Conservation (phyloP, 192 early-diverging fungal species). For the Coemansia sp. region DNA sequence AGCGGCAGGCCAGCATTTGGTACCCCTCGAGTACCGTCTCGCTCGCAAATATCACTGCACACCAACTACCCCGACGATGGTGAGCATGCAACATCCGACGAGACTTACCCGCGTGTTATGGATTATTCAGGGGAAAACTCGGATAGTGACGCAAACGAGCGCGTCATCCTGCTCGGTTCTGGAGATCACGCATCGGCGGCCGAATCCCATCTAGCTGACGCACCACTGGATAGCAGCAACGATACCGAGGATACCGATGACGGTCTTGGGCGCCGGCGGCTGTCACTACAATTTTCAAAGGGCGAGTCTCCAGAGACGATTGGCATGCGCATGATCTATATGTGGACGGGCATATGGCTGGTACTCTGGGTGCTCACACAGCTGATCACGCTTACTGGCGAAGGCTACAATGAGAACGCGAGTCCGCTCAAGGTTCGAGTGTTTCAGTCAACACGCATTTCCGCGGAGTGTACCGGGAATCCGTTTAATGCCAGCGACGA, state of each 20-base stretch:
- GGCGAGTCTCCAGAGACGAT: conserved; percentile 36
- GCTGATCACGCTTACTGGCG: conserved; percentile 25
- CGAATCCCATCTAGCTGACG: neutral
- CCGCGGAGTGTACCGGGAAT: conserved; percentile 11
- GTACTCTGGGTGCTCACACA: conserved; percentile 25
- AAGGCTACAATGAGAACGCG: conserved; percentile 11
- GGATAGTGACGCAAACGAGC: conserved; percentile 9
- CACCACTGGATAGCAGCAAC: neutral
- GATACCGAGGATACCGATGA: neutral
- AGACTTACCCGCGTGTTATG: conserved; percentile 2
- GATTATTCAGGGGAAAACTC: neutral
- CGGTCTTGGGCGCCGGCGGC: conserved; percentile 15
- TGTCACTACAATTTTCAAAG: neutral
- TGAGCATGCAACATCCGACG: neutral
- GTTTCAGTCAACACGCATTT: conserved; percentile 28
- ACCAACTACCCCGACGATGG: conserved; percentile 13
- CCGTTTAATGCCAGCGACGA: neutral
- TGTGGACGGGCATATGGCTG: conserved; percentile 30
- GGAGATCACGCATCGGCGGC: neutral
- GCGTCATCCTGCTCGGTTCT: conserved; percentile 16
- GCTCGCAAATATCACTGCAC: conserved; percentile 48
- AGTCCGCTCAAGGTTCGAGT: conserved; percentile 34
- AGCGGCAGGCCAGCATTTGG: neutral
- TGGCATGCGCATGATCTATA: conserved; percentile 28
- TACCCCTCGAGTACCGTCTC: neutral